Conservation (phyloP, 1,284 basidiomycete genomes). For the Leccinum proliferum region DNA sequence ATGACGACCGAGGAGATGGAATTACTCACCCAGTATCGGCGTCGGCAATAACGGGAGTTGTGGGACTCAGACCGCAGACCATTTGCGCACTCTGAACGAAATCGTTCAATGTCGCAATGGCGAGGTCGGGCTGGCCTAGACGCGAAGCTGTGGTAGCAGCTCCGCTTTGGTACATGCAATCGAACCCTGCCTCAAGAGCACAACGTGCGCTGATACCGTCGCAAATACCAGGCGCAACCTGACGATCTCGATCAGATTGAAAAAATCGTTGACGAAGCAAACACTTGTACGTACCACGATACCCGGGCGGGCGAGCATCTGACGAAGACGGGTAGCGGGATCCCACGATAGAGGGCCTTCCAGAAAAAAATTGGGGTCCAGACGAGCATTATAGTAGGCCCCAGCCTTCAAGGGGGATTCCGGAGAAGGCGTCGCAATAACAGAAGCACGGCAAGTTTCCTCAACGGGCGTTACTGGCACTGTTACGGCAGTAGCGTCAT, state of each 20-base stretch:
- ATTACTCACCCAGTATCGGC: slow-evolving; percentile 65
- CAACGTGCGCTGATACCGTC: slow-evolving; percentile 79
- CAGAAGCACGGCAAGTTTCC: neutral
- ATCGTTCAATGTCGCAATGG: slow-evolving; percentile 77
- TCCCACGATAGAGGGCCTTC: slow-evolving; percentile 64
- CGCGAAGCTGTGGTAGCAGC: slow-evolving; percentile 75
- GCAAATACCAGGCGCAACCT: slow-evolving; percentile 76
- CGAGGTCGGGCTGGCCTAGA: slow-evolving; percentile 73
- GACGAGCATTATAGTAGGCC: slow-evolving; percentile 35
- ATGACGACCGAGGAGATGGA: neutral
- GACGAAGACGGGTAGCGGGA: slow-evolving; percentile 65
- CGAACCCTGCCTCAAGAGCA: slow-evolving; percentile 72
- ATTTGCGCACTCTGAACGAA: slow-evolving; percentile 62
- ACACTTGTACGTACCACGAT: slow-evolving; percentile 52
- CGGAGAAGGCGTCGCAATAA: slow-evolving; percentile 12
- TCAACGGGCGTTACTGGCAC: slow-evolving; percentile 10
- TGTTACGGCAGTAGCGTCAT: neutral
- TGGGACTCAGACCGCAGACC: slow-evolving; percentile 61
- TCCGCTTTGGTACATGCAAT: slow-evolving; percentile 73
- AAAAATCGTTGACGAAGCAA: too few species aligned
- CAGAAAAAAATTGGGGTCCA: slow-evolving; percentile 65
- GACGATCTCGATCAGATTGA: neutral
- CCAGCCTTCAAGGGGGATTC: slow-evolving; percentile 13
- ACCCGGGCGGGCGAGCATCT: slow-evolving; percentile 71
- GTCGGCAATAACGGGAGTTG: slow-evolving; percentile 71